Base-by-base conservation (phyloP, 176 grass and related monocot genomes). In the Phoenix roebelenii region DNA sequence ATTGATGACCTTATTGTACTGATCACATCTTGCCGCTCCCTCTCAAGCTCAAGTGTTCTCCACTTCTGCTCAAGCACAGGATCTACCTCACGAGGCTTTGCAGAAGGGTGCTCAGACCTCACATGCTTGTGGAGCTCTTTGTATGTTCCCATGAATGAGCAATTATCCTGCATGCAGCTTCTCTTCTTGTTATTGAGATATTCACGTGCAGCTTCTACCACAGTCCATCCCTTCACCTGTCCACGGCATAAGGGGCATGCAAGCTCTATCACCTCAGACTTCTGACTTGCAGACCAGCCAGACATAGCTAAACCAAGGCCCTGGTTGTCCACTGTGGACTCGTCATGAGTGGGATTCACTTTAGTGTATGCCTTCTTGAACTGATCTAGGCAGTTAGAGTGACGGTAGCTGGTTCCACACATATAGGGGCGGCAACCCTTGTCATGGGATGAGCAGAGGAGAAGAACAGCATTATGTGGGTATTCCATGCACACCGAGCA, bases 391-490 rank as follows among this genome's bases (percentile, higher is more conserved):
- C 84, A 97, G 69, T 97, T 97, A 26, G 92, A 97, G 66, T 80
- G 84, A 10, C 83, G 74, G 70, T 61, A 68, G 44, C 75, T 79
- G 22, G 87, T 97, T 22, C 61, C 84, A 72, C 92, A 97, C 92
- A 91, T 97, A 63, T 90, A 97, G 52, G 84, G 84, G 18, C 84
- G 84, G 64, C 92, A 97, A 51, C 87, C 87, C 29, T 91, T 91
- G 66, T 72, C 75, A 64, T 97, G 74, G 57, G 81, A 97, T 54
- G 84, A 97, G 54, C 87, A 91, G 52, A 91, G 78, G 55, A 97
- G 92, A 70, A 97, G 81, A 1, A 91, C 87, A 64, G 84, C 87
- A 77, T 80, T 76, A 72, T 97, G 84, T 61, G 92, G 92, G 22
- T 22, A 62, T 73, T 97, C 92, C 76, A 97, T 72, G 63, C 92